Evolutionary conservation across 2,329 filamentous ascomycete species (phyloP).

Genomic region (Apiospora kogelbergensis): DNA sequence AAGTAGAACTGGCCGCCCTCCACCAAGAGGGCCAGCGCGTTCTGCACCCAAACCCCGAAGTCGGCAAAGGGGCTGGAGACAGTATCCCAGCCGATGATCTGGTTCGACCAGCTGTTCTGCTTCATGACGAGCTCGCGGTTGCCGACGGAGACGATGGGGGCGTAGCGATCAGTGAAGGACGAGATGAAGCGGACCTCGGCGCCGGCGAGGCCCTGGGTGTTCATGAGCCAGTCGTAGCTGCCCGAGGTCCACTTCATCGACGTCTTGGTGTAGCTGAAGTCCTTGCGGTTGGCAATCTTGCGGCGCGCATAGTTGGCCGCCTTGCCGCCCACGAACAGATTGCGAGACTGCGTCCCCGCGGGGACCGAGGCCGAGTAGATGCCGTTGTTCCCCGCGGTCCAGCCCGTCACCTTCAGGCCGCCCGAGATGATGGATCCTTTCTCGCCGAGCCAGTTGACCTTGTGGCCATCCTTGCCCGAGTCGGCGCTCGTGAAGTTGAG

Average conservation of each 20-base stretch:
- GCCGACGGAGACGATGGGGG: neutral
- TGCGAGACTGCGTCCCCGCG: neutral
- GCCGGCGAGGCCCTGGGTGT: neutral
- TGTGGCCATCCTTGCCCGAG: neutral
- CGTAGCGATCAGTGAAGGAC: constrained; percentile 3
- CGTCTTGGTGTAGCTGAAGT: neutral
- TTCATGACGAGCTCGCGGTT: constrained; percentile 7
- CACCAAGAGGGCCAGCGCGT: neutral
- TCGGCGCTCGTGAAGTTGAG: constrained; percentile 6
- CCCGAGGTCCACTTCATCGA: constrained; percentile 3
- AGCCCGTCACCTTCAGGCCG: neutral
- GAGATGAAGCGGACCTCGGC: constrained; percentile 7
- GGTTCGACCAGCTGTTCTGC: neutral
- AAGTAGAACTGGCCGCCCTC: constrained; percentile 6
- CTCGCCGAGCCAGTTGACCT: constrained; percentile 4
- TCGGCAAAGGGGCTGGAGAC: neutral
- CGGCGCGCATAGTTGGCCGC: constrained; percentile 3
- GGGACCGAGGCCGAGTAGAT: constrained; percentile 1
- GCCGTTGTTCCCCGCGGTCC: neutral
- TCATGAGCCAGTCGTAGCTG: constrained; percentile 1
- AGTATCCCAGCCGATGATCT: constrained; percentile 3
- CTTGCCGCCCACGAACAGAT: constrained; percentile 3
- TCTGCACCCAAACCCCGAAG: constrained; percentile 4
- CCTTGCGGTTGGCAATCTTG: constrained; percentile 6
- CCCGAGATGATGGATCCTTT: neutral